Evolutionary conservation across 208 protist genomes (phyloP).

Genomic region (Acanthamoeba culbertsoni): DNA sequence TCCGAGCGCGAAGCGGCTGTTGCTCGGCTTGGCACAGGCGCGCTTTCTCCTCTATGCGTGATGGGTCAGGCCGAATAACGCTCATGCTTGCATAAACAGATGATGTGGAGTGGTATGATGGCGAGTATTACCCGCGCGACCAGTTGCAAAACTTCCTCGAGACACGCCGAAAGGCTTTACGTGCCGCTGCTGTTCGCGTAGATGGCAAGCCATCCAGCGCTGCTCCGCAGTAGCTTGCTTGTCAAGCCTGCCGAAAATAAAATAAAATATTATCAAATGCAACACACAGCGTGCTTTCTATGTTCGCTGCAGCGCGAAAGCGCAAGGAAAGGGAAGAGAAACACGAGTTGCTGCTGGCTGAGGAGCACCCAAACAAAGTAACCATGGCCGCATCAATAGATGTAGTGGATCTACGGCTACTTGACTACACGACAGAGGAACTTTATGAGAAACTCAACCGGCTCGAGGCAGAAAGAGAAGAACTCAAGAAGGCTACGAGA

Average conservation of each 20-base stretch:
- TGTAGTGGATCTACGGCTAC: not conserved
- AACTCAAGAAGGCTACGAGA: not conserved
- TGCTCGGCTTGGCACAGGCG: not conserved
- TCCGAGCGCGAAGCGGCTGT: not conserved
- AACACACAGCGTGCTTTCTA: no score
- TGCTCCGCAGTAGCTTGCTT: not conserved
- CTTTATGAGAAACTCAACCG: not conserved
- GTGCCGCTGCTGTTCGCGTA: not conserved
- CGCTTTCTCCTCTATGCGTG: not conserved
- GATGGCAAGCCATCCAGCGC: not conserved
- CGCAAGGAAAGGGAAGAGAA: no score
- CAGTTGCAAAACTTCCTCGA: not conserved
- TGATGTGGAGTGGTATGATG: not conserved
- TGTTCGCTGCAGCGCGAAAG: no score
- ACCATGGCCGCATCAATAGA: no score
- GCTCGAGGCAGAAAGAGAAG: not conserved
- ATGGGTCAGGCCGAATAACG: not conserved
- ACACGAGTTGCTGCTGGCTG: no score
- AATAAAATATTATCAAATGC: no score
- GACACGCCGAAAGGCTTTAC: not conserved
- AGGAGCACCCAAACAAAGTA: not conserved
- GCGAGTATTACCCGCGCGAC: constrained; percentile 1
- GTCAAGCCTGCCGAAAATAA: no score
- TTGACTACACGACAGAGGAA: not conserved
- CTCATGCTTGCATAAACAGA: not conserved